These are phyloP conservation scores for Penicillium fuscoglaucum DNA, from an alignment of 2,329 filamentous ascomycete species.

Conservation along the genomic window DNA sequence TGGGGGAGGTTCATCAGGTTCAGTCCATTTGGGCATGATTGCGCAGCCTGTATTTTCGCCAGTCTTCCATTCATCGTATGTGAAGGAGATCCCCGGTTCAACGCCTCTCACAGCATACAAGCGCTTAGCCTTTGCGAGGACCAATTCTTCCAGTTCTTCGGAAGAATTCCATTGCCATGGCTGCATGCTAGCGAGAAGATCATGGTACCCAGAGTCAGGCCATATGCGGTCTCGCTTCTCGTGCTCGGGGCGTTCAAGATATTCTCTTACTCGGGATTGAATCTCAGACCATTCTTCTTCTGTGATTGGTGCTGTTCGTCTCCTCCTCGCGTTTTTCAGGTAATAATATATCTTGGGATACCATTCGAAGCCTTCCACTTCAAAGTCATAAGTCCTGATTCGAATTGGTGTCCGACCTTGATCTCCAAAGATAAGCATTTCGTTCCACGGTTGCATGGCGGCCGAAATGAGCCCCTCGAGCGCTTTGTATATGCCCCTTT, in stretches of 20 bases:
- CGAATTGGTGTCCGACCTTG: slow-evolving; percentile 10
- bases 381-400: slow-evolving; percentile 14
- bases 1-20: background rate
- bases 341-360: background rate
- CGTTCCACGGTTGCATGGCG: slow-evolving; percentile 5
- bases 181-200: slow-evolving; percentile 4
- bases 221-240: slow-evolving; percentile 4
- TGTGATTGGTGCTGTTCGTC: background rate
- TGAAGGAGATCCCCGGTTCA: slow-evolving; percentile 13
- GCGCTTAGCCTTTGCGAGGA: background rate
- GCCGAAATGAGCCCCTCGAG: slow-evolving; percentile 5
- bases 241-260: slow-evolving; percentile 5
- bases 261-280: slow-evolving; percentile 9
- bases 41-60: slow-evolving; percentile 4
- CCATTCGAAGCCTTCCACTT: background rate
- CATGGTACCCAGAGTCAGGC: background rate
- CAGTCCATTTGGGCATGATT: slow-evolving; percentile 4
- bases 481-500: slow-evolving; percentile 6
- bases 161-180: slow-evolving; percentile 1
- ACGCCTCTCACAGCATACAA: slow-evolving; percentile 3
- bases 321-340: background rate
- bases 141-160: background rate
- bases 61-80: slow-evolving; percentile 13
- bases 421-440: slow-evolving; percentile 5
- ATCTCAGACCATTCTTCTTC: slow-evolving; percentile 5